Conservation (phyloP, 352 stramenopile species). For the Aphanomyces astaci region DNA sequence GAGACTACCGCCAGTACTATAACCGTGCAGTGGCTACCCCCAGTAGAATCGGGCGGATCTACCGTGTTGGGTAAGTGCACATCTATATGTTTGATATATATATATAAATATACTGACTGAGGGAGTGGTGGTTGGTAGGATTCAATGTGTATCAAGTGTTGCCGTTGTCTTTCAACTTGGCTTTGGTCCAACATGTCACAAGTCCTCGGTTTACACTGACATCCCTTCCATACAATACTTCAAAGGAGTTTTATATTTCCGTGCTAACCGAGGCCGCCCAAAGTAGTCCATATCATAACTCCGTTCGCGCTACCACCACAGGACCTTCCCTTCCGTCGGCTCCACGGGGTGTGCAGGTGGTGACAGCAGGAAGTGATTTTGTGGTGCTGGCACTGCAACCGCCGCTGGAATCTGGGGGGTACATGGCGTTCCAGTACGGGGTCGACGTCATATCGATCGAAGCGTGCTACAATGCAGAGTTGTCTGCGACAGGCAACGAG, state of each 20-base stretch:
- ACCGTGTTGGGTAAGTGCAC: not conserved
- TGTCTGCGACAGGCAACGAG: not conserved
- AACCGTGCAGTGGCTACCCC: not conserved
- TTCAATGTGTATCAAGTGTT: conserved; percentile 7
- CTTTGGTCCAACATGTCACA: not conserved
- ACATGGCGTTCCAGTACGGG: not conserved
- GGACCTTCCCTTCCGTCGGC: not conserved
- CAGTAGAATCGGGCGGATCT: not conserved
- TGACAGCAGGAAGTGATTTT: not conserved
- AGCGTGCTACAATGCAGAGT: not conserved
- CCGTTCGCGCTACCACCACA: not conserved
- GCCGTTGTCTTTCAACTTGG: not conserved
- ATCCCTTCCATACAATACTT: not conserved
- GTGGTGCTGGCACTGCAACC: not conserved
- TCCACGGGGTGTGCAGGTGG: not conserved
- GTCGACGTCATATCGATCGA: not conserved
- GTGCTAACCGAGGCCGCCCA: not conserved
- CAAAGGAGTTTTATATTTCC: not conserved
- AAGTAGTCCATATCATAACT: not conserved
- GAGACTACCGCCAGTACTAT: not conserved
- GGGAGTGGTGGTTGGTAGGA: not conserved
- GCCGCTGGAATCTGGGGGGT: not conserved
- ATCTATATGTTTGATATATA: too few relatives aligned
- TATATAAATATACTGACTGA: not conserved
- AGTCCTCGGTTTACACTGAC: not conserved